These are phyloP conservation scores for Corylus avellana DNA, from an alignment of 306 rosid species.

Conservation along the genomic window DNA sequence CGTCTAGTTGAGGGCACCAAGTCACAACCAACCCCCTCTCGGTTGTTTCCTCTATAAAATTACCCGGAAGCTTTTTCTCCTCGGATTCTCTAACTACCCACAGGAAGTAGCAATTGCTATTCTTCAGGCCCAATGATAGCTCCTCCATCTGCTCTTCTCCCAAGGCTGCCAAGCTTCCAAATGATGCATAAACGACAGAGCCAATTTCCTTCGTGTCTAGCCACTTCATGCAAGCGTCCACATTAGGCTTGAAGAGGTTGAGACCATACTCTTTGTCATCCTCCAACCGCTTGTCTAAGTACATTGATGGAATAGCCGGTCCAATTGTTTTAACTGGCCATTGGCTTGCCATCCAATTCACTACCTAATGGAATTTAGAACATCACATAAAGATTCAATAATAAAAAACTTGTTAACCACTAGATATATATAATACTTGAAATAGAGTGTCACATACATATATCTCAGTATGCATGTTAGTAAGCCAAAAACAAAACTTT, in stretches of 20 bases:
- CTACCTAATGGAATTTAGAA: neutral
- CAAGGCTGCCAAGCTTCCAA: conserved; percentile 12
- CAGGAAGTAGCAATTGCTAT: conserved; percentile 9
- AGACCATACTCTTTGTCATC: conserved; percentile 23
- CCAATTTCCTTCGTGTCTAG: conserved; percentile 10
- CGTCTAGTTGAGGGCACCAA: conserved; percentile 20
- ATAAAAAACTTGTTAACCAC: no score
- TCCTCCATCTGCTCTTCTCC: conserved; percentile 30
- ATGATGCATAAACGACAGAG: conserved; percentile 18
- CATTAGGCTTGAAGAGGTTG: conserved; percentile 5
- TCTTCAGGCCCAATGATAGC: conserved; percentile 1
- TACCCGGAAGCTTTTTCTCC: conserved; percentile 16
- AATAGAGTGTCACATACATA: no score
- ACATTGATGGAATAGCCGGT: conserved; percentile 24
- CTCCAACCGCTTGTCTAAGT: conserved; percentile 20
- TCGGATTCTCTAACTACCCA: conserved; percentile 27
- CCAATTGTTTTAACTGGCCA: conserved; percentile 26
- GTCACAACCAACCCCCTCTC: neutral
- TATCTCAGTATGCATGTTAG: no score
- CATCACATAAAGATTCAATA: no score
- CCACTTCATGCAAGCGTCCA: conserved; percentile 19
- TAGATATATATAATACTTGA: no score
- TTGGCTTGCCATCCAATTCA: conserved; percentile 24
- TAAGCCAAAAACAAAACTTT: no score
- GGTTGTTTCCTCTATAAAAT: neutral